These are phyloP conservation scores for Periconia sp. DNA, from an alignment of 2,329 filamentous ascomycete genomes.

Conservation along the genomic window DNA sequence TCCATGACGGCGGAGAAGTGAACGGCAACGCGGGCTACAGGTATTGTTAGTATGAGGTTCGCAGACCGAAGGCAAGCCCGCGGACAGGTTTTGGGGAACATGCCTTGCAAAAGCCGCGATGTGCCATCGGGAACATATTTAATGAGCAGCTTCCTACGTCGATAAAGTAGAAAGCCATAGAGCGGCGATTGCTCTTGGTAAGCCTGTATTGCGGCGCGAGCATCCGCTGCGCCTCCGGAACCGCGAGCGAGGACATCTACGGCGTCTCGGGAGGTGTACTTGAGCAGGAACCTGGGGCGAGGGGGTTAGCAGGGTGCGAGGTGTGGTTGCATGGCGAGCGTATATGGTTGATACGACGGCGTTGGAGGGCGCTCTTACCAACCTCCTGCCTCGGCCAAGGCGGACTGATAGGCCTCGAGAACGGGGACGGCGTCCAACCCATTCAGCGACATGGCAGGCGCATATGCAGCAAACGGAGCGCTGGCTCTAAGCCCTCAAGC, in stretches of 20 bases:
- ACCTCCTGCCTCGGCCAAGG: constrained; percentile 82
- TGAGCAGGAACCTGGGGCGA: constrained; percentile 79
- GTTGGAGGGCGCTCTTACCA: constrained; percentile 66
- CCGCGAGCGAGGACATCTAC: constrained; percentile 77
- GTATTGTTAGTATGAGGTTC: constrained; percentile 22
- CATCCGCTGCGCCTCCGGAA: constrained; percentile 79
- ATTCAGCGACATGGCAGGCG: constrained; percentile 81
- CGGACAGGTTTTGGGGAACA: constrained; percentile 30
- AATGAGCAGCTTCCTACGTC: constrained; percentile 84
- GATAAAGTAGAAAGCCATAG: constrained; percentile 88
- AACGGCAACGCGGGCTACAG: constrained; percentile 75
- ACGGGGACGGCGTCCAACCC: constrained; percentile 81
- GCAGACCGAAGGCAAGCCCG: background rate
- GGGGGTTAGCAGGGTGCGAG: constrained; percentile 24
- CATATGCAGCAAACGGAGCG: constrained; percentile 9
- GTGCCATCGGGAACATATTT: constrained; percentile 91
- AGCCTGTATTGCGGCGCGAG: constrained; percentile 73
- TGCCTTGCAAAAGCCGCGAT: constrained; percentile 90
- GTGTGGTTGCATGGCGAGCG: constrained; percentile 1
- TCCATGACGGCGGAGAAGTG: constrained; percentile 65
- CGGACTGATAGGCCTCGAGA: constrained; percentile 80
- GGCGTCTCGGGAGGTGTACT: constrained; percentile 87
- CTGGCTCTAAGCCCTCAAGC: constrained; percentile 11
- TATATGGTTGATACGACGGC: too few relatives aligned
- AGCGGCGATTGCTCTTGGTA: constrained; percentile 86